These are phyloP conservation scores for Geotrichum fermentans DNA, from an alignment of 1,139 yeast species.

Conservation along the genomic window DNA sequence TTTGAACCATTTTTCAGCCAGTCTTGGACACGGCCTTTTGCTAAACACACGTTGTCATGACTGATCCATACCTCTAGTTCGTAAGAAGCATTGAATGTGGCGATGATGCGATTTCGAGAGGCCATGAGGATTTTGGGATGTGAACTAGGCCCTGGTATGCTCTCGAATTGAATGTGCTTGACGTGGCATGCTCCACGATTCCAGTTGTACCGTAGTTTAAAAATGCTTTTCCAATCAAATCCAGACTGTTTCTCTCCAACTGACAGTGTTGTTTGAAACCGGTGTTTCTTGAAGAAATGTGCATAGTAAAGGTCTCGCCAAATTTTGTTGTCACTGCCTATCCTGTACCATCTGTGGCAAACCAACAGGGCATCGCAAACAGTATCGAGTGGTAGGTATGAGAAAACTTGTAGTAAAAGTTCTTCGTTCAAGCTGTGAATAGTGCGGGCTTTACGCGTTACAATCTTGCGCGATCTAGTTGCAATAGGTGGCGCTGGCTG, in stretches of 20 bases:
- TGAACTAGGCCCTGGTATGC: background rate
- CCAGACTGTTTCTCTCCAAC: conserved; percentile 8
- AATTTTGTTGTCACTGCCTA: conserved; percentile 19
- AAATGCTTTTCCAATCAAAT: conserved; percentile 18
- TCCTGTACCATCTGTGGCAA: conserved; percentile 17
- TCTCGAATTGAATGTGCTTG: conserved; percentile 2
- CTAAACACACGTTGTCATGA: conserved; percentile 1
- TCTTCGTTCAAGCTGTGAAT: conserved; percentile 16
- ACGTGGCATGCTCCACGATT: conserved; percentile 15
- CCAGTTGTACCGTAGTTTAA: conserved; percentile 19
- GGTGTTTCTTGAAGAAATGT: conserved; percentile 11
- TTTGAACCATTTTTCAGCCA: background rate
- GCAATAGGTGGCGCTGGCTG: conserved; percentile 4
- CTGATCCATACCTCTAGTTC: conserved; percentile 12
- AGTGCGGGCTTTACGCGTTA: background rate
- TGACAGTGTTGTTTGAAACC: conserved; percentile 8
- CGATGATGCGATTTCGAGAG: conserved; percentile 18
- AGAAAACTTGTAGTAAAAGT: conserved; percentile 14
- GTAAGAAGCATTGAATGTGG: conserved; percentile 2
- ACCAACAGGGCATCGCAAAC: conserved; percentile 11
- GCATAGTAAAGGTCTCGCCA: conserved; percentile 19
- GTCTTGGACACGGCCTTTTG: conserved; percentile 7
- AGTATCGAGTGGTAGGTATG: conserved; percentile 9
- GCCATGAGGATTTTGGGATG: conserved; percentile 9
- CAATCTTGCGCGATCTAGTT: background rate